These are phyloP conservation scores for Cystofilobasidium capitatum DNA, from an alignment of 768 basidiomycete genomes.

Conservation along the genomic window DNA sequence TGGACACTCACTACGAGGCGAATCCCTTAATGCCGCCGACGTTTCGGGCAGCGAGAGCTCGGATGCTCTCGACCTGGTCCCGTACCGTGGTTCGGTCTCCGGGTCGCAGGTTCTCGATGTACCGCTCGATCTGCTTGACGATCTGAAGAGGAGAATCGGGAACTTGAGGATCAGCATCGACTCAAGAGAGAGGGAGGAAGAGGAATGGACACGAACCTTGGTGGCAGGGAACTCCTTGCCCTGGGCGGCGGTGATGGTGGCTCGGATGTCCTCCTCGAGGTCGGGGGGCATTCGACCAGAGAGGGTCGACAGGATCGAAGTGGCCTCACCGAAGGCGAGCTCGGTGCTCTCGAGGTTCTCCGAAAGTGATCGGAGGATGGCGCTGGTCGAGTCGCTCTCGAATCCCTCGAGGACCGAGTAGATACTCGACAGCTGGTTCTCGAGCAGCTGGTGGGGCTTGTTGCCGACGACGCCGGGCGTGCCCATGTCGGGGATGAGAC, in stretches of 20 bases:
- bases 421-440: constrained; percentile 61
- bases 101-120: constrained; percentile 65
- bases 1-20: constrained; percentile 39
- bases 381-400: constrained; percentile 86
- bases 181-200: no score
- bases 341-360: constrained; percentile 70
- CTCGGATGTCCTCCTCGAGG: constrained; percentile 75
- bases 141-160: constrained; percentile 1
- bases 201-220: constrained; percentile 45
- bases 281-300: constrained; percentile 88
- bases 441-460: constrained; percentile 79
- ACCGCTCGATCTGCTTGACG: constrained; percentile 76
- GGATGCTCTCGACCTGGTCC: constrained; percentile 57
- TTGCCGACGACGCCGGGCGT: constrained; percentile 68
- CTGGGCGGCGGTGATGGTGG: constrained; percentile 65
- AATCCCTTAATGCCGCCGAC: constrained; percentile 73
- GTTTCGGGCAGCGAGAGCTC: constrained; percentile 69
- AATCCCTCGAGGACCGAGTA: constrained; percentile 91
- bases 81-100: constrained; percentile 75
- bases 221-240: constrained; percentile 85
- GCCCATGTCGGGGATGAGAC: constrained; percentile 79
- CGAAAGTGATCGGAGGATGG: constrained; percentile 77
- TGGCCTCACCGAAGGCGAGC: constrained; percentile 78
- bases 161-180: no score
- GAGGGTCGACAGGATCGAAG: constrained; percentile 71